Evolutionary conservation across 768 basidiomycete species (phyloP), one percentile per base, ranked within the genome.

Genomic region (Termitomyces sp.): DNA sequence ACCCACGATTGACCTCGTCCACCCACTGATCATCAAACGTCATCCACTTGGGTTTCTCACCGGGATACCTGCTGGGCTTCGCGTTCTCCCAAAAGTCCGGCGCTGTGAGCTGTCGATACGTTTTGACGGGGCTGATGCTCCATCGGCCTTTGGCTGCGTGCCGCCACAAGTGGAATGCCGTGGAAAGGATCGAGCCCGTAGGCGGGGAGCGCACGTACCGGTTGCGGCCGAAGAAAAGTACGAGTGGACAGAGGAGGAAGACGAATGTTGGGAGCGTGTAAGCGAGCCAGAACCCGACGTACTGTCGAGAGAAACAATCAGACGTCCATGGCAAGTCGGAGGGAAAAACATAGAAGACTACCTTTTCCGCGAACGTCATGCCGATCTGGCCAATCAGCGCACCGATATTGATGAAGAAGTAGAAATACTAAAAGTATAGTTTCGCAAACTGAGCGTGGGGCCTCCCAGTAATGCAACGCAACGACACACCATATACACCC

Each of bases 401-500:
- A 2, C 89, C 89, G 53, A 89, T 70, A 69, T 91, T 91, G 68
- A 88, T 87, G 70, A 87, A 88, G 50, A 85, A 74, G 68, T 89
- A 89, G 70, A 86, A 86, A 64, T 84, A 85, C 81, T 82, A n/a
- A n/a, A n/a, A n/a, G n/a, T n/a, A n/a, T n/a, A n/a, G n/a, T n/a
- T n/a, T n/a, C n/a, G n/a, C n/a, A n/a, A n/a, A n/a, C n/a, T n/a
- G n/a, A n/a, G n/a, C n/a, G n/a, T n/a, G n/a, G n/a, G n/a, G n/a
- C n/a, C n/a, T n/a, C n/a, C n/a, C n/a, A n/a, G n/a, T n/a, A n/a
- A n/a, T n/a, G n/a, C n/a, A n/a, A n/a, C n/a, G n/a, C n/a, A n/a
- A n/a, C n/a, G n/a, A n/a, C n/a, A n/a, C n/a, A 86, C 84, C 86
- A 89, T 89, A 71, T 91, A 92, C 9, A 92, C 82, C 53, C 87